Conservation (phyloP, 2,329 filamentous ascomycete genomes). For the Chrysoporthe deuterocubensis region DNA sequence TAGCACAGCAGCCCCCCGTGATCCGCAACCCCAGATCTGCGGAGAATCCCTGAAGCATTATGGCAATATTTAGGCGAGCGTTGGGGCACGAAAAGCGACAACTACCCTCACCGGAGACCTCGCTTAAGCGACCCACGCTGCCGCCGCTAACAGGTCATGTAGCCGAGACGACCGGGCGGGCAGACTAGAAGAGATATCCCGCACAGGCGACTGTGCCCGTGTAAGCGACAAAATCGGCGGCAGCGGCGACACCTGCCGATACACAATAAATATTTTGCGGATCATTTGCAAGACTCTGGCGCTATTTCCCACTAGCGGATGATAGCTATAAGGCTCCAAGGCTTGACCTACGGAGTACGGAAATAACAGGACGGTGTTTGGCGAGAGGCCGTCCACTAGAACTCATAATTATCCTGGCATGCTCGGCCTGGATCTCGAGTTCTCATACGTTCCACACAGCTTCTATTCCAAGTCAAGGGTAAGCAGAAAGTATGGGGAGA, state of each 20-base stretch:
- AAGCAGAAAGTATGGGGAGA: not conserved
- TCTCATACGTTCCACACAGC: not conserved
- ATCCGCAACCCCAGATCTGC: not conserved
- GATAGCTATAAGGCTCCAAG: not conserved
- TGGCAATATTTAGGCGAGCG: not conserved
- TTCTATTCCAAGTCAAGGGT: not conserved
- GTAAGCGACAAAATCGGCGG: not conserved
- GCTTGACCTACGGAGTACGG: not conserved
- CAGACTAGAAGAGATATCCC: not conserved
- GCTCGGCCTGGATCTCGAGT: not conserved
- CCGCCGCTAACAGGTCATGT: not conserved
- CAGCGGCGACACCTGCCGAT: not conserved
- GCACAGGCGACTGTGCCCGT: not conserved
- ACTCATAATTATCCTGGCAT: not conserved
- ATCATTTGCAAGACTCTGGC: not conserved
- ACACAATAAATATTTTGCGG: not conserved
- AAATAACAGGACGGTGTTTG: not conserved
- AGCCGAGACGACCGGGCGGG: not conserved
- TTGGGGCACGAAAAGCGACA: not conserved
- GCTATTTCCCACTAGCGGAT: not conserved
- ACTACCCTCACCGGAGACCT: not conserved
- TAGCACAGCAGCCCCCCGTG: not conserved
- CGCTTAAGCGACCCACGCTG: not conserved
- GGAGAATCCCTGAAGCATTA: conserved; percentile 1
- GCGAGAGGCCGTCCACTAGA: not conserved